Conservation (phyloP, 148 eudicot genomes). For the Chenopodium berlandieri region DNA sequence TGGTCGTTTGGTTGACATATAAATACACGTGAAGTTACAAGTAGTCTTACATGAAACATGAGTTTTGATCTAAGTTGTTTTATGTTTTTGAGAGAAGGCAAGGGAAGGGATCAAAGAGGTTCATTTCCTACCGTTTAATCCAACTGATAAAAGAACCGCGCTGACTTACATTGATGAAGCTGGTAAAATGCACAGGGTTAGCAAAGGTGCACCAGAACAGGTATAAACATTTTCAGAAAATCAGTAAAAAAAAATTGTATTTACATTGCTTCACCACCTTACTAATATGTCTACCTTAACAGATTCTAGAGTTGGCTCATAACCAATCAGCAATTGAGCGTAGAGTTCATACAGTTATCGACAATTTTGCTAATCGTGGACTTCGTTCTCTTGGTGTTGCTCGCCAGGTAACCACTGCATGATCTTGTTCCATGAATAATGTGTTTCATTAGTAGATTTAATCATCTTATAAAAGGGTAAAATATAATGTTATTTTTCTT, state of each 20-base stretch:
- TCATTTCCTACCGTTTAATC: conserved; percentile 86
- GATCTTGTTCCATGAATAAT: background rate
- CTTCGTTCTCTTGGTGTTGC: conserved; percentile 83
- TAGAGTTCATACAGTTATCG: conserved; percentile 61
- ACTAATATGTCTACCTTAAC: background rate
- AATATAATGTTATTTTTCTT: no score
- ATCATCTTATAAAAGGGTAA: no score
- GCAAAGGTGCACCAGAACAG: conserved; percentile 95
- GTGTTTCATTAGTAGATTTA: no score
- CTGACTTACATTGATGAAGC: conserved; percentile 56
- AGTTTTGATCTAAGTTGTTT: background rate
- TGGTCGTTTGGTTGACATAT: no score
- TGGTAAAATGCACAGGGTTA: conserved; percentile 68
- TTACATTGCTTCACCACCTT: background rate
- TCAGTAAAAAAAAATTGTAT: no score
- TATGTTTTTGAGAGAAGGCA: conserved; percentile 39
- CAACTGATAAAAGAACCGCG: conserved; percentile 75
- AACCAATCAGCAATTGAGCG: conserved; percentile 44
- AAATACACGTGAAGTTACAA: no score
- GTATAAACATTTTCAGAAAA: conserved; percentile 20
- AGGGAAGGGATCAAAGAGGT: conserved; percentile 68
- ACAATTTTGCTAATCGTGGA: conserved; percentile 78
- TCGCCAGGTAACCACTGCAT: conserved; percentile 45
- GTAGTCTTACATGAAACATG: no score
- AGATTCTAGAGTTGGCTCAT: conserved; percentile 69